Conservation (phyloP, 2,329 filamentous ascomycete species). For the Elsinoe necatrix region DNA sequence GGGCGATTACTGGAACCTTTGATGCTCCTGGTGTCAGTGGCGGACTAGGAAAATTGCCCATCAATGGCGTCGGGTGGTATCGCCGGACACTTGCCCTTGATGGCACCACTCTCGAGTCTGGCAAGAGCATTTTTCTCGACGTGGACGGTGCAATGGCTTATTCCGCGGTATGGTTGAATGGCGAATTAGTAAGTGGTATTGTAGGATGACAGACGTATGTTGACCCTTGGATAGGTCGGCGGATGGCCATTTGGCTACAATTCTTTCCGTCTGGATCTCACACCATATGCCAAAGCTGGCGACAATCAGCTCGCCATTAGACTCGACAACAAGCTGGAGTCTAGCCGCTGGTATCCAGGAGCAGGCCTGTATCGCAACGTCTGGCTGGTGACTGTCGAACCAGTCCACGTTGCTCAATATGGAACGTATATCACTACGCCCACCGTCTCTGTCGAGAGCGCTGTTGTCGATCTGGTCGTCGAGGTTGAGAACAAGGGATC, state of each 20-base stretch:
- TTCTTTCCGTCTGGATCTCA: constrained; percentile 45
- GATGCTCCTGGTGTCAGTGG: constrained; percentile 27
- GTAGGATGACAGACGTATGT: background rate
- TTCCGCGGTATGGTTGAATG: constrained; percentile 45
- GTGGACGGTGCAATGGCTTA: constrained; percentile 47
- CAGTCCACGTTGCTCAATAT: constrained; percentile 42
- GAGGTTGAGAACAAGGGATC: constrained; percentile 40
- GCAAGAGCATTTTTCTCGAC: constrained; percentile 39
- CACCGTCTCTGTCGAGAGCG: constrained; percentile 37
- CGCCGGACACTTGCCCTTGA: constrained; percentile 34
- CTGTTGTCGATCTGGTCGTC: constrained; percentile 39
- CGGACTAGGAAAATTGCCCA: constrained; percentile 40
- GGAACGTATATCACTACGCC: constrained; percentile 44
- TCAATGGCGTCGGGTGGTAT: constrained; percentile 49
- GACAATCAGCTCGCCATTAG: constrained; percentile 43
- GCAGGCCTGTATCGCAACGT: constrained; percentile 48
- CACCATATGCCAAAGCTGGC: constrained; percentile 31
- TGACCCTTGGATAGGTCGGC: constrained; percentile 28
- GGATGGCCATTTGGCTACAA: constrained; percentile 47
- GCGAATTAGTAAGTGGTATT: constrained; percentile 26
- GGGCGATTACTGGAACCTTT: constrained; percentile 43
- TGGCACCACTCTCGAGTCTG: constrained; percentile 25
- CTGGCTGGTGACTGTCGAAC: constrained; percentile 44
- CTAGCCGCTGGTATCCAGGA: constrained; percentile 48
- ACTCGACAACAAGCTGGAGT: constrained; percentile 42